phyloP scores from a whole-genome alignment of 345 rosid species.

The Pistacia atlantica region DNA sequence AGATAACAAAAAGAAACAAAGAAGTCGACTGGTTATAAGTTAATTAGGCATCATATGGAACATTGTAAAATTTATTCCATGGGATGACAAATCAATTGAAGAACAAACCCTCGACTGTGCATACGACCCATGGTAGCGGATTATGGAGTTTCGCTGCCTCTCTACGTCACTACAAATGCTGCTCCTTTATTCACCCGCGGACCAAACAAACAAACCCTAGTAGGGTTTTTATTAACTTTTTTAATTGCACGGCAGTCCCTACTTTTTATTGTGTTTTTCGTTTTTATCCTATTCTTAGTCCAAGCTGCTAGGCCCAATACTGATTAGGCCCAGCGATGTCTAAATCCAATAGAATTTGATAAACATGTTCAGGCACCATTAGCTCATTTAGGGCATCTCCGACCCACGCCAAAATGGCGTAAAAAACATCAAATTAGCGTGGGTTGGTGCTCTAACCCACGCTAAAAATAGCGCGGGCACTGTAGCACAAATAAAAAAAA shows the following conservation, averaged over 20 bases:
- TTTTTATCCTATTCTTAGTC: not conserved
- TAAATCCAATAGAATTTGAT: no score
- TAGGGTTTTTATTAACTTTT: slow-evolving; percentile 13
- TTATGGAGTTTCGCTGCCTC: slow-evolving; percentile 14
- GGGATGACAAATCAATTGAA: not conserved
- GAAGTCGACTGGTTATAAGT: not conserved
- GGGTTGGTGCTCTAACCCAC: no score
- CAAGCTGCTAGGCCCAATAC: not conserved
- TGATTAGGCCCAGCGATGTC: no score
- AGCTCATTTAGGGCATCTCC: no score
- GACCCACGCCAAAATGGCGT: no score
- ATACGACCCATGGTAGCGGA: slow-evolving; percentile 76
- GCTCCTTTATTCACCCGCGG: slow-evolving; percentile 5
- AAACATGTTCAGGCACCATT: no score
- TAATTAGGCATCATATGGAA: not conserved
- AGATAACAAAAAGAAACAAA: not conserved
- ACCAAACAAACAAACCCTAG: slow-evolving; percentile 33
- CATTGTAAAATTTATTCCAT: not conserved
- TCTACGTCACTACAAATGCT: not conserved
- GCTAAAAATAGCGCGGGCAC: no score
- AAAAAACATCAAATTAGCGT: no score
- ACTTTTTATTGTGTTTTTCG: not conserved
- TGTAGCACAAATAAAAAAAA: no score
- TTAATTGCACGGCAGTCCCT: slow-evolving; percentile 8
- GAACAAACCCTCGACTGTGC: slow-evolving; percentile 73